Base-by-base conservation (phyloP, 1,139 yeast species). In the Candida tetrigidarum region DNA sequence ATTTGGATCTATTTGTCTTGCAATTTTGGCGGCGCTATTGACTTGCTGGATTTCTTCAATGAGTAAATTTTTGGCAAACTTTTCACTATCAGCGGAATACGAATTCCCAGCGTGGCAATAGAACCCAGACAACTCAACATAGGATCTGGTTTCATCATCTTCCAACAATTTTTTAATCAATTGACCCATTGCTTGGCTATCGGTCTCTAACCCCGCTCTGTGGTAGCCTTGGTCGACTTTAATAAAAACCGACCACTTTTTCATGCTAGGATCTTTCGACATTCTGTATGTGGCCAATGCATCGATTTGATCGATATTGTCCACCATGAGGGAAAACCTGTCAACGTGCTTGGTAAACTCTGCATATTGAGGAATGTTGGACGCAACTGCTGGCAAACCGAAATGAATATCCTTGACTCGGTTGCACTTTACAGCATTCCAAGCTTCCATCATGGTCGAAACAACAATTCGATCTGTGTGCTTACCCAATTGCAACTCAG, bases 41-140 rank as follows among this genome's bases (percentile, higher is more conserved):
- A 83, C 88, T 23, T 79, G 77, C 2, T 57, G 59, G 37, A 86
- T 71, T 55, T 87, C 95, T 27, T 77, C 77, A 18, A 76, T 48
- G 29, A 86, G 63, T 38, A 66, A 70, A 4, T 58, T 58, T 44
- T 73, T 72, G 0, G 90, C 88, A 23, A 72, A 73, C 1, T 66
- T 68, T 29, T 68, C 61, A n/a, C 73, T 63, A 11, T 66, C 63
- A 0, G 86, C 71, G 2, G 69, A 67, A 55, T 87, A 87, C 0
- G 92, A 83, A 53, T 85, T 88, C 2, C 95, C 95, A 0, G 91
- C 89, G 64, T 87, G 95, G 43, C 87, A 83, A 62, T 87, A 87
- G 55, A 86, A 81, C 0, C 96, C 95, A 54, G 71, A 80, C 8
- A 86, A 50, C 8, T 71, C 68, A n/a, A 80, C 68, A 29, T 60